Conservation (phyloP, 2,329 filamentous ascomycete genomes). For the Cylindrodendrum hubeiense region DNA sequence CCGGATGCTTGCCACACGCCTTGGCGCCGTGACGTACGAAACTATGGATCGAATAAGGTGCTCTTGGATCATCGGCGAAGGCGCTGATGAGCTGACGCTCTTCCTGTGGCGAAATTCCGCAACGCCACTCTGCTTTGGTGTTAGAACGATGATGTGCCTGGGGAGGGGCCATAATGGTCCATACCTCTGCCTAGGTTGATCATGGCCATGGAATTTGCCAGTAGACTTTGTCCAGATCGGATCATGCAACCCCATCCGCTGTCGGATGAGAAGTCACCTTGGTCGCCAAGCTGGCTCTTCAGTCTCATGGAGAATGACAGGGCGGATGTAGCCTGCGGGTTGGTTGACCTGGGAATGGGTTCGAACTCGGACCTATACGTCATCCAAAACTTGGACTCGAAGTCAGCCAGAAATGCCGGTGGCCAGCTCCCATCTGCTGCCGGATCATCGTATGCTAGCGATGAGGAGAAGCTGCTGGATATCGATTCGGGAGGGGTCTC, state of each 20-base stretch:
- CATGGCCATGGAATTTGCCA: constrained; percentile 86
- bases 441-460: constrained; percentile 61
- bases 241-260: constrained; percentile 99
- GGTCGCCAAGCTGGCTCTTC: constrained; percentile 82
- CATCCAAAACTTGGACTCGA: constrained; percentile 95
- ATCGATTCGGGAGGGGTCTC: constrained; percentile 63
- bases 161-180: constrained; percentile 23
- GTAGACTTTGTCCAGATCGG: constrained; percentile 89
- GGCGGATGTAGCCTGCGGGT: constrained; percentile 76
- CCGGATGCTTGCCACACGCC: constrained; percentile 92
- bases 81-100: constrained; percentile 81
- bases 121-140: constrained; percentile 75
- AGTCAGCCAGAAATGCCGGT: constrained; percentile 86
- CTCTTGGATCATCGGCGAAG: constrained; percentile 88
- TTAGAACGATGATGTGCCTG: constrained; percentile 22
- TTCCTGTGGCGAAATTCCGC: constrained; percentile 66
- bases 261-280: constrained; percentile 88
- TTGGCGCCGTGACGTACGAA: constrained; percentile 91
- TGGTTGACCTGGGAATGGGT: constrained; percentile 82
- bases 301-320: constrained; percentile 89
- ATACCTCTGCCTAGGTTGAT: constrained; percentile 83
- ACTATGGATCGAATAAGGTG: constrained; percentile 94
- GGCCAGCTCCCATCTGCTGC: constrained; percentile 78
- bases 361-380: constrained; percentile 93
- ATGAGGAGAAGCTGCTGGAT: constrained; percentile 65